Evolutionary conservation across 495 filamentous ascomycete species (phyloP), one percentile per base, ranked within the genome.

Genomic region (Rusavskia elegans): DNA sequence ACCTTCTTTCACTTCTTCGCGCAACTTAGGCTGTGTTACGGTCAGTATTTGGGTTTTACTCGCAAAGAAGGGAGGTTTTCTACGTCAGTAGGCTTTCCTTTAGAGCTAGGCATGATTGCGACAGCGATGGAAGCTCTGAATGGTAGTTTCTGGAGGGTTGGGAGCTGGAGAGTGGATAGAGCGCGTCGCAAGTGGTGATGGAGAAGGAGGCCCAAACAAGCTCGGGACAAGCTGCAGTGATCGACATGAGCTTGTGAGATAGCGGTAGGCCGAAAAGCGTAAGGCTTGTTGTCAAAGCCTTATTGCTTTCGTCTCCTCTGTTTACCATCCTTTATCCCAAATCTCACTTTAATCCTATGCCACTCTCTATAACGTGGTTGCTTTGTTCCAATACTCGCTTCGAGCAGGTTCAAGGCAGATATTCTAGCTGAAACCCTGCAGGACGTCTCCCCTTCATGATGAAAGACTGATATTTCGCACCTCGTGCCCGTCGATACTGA

Each of bases 31-130:
- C 44, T 46, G 23, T 46, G 19, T 8, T 11, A 13, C 5, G 44
- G 21, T 46, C 44, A 46, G 44, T n/a, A 29, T 25, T 11, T 3
- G 44, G 19, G 14, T 29, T 5, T 42, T 6, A 42, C 3, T 46
- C 23, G 19, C 20, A 23, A 29, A n/a, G 14, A 16, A 8, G 19
- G 23, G 8, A 25, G 17, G 23, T 29, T 5, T 9, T 17, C 3
- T 46, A 46, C 44, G 51, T 76, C 72, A 4, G 72, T 78, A 3
- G 71, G 73, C 41, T 72, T 75, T 56, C 72, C 74, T 55, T 78
- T 78, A 39, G 68, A 66, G 45, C 39, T 38, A 21, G 32, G 25
- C 25, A 52, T 35, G 7, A 35, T 52, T 30, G 35, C 19, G 38
- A 29, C 21, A 46, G 44, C 44, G 21, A 29, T 21, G 16, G 23